Percentiles rank a stretch among this genome's conserved stretches.
These are phyloP conservation scores for Saccharomycopsis crataegensis DNA, from an alignment of 1,139 yeast genomes.

Conservation along the genomic window DNA sequence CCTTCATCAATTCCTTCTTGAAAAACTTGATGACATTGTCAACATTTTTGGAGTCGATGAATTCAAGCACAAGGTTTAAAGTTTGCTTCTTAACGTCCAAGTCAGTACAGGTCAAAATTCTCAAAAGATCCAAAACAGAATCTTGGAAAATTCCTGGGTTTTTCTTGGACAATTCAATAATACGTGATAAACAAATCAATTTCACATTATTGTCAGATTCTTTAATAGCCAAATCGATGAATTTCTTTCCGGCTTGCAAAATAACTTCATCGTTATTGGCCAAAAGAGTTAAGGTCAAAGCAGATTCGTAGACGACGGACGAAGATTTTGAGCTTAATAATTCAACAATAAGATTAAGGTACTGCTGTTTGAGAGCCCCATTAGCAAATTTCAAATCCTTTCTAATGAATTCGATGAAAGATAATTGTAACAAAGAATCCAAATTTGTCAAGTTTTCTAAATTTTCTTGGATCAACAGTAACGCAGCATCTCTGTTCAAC, in stretches of 20 bases:
- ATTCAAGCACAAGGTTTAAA: conserved; percentile 68
- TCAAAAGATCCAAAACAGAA: conserved; percentile 75
- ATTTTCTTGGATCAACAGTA: conserved; percentile 72
- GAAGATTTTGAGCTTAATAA: conserved; percentile 64
- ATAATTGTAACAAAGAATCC: conserved; percentile 82
- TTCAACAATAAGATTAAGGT: conserved; percentile 65
- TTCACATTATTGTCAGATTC: conserved; percentile 93
- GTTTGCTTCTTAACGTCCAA: conserved; percentile 87
- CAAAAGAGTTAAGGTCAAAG: conserved; percentile 71
- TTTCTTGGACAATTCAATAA: conserved; percentile 63
- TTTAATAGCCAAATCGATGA: conserved; percentile 81
- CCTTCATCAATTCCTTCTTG: conserved; percentile 78
- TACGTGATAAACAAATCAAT: conserved; percentile 82
- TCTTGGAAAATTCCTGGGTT: conserved; percentile 86
- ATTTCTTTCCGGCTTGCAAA: conserved; percentile 70
- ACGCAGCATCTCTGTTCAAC: conserved; percentile 78
- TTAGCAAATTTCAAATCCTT: conserved; percentile 57
- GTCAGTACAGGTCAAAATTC: conserved; percentile 82
- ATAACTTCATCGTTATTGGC: conserved; percentile 60
- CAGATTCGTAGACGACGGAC: conserved; percentile 88
- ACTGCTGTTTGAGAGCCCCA: conserved; percentile 61
- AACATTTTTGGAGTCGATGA: conserved; percentile 82
- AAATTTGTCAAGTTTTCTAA: conserved; percentile 54
- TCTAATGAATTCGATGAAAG: conserved; percentile 86
- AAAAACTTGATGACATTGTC: conserved; percentile 89